Conservation (phyloP, 2,329 filamentous ascomycete genomes). For the Epichloe gansuensis region DNA sequence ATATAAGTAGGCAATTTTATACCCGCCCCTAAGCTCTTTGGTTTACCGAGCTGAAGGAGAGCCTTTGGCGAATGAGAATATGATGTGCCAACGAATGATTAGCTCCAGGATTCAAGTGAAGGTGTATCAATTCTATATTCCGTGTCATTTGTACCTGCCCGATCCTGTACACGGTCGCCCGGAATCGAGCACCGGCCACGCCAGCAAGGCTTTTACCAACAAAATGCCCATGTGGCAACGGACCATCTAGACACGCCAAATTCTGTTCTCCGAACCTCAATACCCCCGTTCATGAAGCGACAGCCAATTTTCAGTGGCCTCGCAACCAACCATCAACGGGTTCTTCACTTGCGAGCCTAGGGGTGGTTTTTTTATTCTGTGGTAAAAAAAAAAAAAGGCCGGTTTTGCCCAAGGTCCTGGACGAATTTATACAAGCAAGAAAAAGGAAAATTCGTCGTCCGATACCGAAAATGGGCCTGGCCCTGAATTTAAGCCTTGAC, state of each 20-base stretch:
- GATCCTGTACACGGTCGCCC: background rate
- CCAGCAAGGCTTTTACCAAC: too few relatives aligned
- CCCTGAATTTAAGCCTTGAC: background rate
- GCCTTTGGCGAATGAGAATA: background rate
- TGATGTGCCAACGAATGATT: too few relatives aligned
- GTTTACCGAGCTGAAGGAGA: background rate
- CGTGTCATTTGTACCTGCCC: background rate
- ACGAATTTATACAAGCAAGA: too few relatives aligned
- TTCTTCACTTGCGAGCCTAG: too few relatives aligned
- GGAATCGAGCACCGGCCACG: background rate
- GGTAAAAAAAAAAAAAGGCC: too few relatives aligned
- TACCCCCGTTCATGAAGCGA: background rate
- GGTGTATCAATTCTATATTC: background rate
- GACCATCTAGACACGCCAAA: background rate
- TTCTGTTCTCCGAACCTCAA: background rate
- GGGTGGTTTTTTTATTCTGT: too few relatives aligned
- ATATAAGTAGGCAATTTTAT: conserved; percentile 1
- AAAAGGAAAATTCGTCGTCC: background rate
- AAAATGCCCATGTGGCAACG: background rate
- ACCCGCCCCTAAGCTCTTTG: background rate
- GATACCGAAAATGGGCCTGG: background rate
- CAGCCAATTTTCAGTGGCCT: background rate
- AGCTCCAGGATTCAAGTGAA: too few relatives aligned
- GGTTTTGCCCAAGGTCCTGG: too few relatives aligned
- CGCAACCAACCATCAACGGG: too few relatives aligned